Base-by-base conservation (phyloP, 169 alveolate genomes). In the Hammondia hammondi region DNA sequence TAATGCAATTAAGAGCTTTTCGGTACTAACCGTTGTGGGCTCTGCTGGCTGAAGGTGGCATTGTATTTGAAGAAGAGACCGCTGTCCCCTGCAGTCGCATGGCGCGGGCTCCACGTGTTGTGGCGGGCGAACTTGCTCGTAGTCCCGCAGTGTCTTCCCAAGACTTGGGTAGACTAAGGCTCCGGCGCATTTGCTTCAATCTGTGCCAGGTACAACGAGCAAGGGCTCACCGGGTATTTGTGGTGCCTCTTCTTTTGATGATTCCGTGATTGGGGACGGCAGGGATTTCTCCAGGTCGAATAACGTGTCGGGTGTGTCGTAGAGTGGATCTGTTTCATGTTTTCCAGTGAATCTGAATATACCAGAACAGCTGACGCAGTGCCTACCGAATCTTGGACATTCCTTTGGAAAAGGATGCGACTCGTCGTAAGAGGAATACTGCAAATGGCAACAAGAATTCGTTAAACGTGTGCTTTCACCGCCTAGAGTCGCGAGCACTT, bases 351-450 rank as follows among this genome's bases (percentile, higher is more conserved):
- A 35, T 7, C 32, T 7, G 45, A 52, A 32, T 4, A 7, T 10
- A 27, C 19, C 24, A 12, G 24, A 12, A 21, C 24, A n/a, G 46
- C 45, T 39, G 32, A 21, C 12, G 61, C 92, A 12, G 21, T n/a
- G 72, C 90, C 45, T 52, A 85, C 91, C 93, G 57, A 90, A 77
- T 90, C 91, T 94, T 29, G 98, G 98, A 85, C 98, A 97, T 21
- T 96, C 96, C 52, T 92, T 85, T 0, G 98, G 98, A 85, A 94
- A 97, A 43, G 85, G 88, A 77, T 97, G 98, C 37, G 98, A 95
- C 27, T 96, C 97, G 88, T 97, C 98, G 91, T 96, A 97, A 9
- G 98, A 81, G 46, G 98, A 89, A 87, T 96, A 96, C 95, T 91
- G 93, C 4, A 85, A 9, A 48, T 10, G 39, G 43, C 35, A 43